Base-by-base conservation (phyloP, 352 stramenopile genomes). In the Phytophthora hybrid region DNA sequence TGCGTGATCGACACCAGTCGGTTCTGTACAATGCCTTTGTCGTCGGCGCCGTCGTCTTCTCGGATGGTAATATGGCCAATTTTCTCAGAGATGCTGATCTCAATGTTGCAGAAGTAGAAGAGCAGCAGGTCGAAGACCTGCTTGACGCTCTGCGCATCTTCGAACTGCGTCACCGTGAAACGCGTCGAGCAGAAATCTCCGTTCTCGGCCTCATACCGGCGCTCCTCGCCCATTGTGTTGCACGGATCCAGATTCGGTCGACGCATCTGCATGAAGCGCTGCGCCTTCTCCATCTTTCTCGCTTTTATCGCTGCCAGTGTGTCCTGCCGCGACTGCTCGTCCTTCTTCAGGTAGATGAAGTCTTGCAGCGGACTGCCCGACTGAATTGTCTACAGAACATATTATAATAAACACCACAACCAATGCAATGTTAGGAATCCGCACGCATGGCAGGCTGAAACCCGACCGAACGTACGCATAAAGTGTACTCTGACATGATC, bases 61-160 rank as follows among this genome's bases (percentile, higher is more conserved):
- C 82, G 80, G 34, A 87, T 79, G 10, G 78, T 89, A 37, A 86
- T 79, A 57, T 86, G 72, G 34, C 80, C 82, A n/a, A 86, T 74
- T n/a, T 77, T 78, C 63, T 91, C 82, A 7, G 84, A 84, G 62
- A 89, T 81, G 34, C 71, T 90, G 69, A 91, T 88, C 69, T 91
- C 84, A 23, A 91, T 73, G 66, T 89, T 90, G 44, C 55, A 72
- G 18, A 84, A 79, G 65, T 86, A 89, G 52, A 79, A 92, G 21
- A 75, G 65, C 23, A 87, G 49, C 4, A 85, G 67, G 14, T 88
- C 74, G 53, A 86, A 89, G 23, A 89, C 75, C 29, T 80, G 69
- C 29, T 76, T 74, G 1, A 84, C 78, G 29, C 70, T 79, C 29
- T 69, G 52, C 1, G 65, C 61, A n/a, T 71, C 74, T 16, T 77